Evolutionary conservation across 257 asterid species (phyloP), one percentile per base, ranked within the genome.

Genomic region (Nicotiana tabacum): DNA sequence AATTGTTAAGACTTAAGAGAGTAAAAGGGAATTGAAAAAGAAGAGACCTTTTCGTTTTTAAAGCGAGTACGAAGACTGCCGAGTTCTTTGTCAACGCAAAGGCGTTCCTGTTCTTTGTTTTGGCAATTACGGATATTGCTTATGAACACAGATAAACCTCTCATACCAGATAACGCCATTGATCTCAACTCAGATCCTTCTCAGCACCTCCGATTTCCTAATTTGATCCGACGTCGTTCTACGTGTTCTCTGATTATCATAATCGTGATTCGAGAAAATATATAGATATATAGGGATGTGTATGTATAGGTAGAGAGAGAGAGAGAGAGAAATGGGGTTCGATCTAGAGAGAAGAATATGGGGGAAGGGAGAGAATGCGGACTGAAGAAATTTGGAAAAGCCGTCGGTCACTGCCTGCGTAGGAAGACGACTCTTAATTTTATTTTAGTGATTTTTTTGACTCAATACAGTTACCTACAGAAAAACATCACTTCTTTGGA

Each of bases 91-190:
- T 96, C 99, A 81, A 96, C 98, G 77, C 99, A 98, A 70, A 93
- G 93, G 67, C 98, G 98, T 86, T 96, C 99, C 85, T 65, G 98
- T 86, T 96, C 99, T 80, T 96, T 96, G 85, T 96, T 96, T 90
- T 87, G 98, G 85, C 99, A 94, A 91, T 96, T 96, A 79, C 99
- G 93, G 65, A 96, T 76, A 87, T 96, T 98, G 82, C 99, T 96
- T 69, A 96, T 94, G 90, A 96, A 96, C 87, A 96, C 99, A 88
- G 99, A 96, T 85, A 96, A 89, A 51, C 99, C 99, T 86, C 99
- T 87, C 99, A 96, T 96, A 86, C 99, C 99, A 74, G 99, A 96
- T 84, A 94, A 92, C 92, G 98, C 99, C 99, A 96, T 96, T 83
- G 43, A 37, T 37, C 35, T 70, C 83, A 77, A 93, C 91, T 92